Conservation (phyloP, 768 basidiomycete species). For the Tubosaeta brunneosetosa region DNA sequence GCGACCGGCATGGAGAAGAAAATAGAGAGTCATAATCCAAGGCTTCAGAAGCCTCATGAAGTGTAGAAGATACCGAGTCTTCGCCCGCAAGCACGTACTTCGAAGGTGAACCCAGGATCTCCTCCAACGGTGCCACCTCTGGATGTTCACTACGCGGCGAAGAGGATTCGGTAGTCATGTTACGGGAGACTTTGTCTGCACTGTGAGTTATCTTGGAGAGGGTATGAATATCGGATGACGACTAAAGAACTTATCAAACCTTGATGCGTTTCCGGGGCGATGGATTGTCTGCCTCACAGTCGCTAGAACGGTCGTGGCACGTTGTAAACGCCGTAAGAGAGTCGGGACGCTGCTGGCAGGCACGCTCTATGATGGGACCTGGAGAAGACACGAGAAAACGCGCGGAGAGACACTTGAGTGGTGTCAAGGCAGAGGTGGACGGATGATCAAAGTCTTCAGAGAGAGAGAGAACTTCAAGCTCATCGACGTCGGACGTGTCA, state of each 20-base stretch:
- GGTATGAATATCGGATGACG: conserved; percentile 7
- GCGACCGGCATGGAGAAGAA: conserved; percentile 13
- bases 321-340: background rate
- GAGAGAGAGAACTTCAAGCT: conserved; percentile 41
- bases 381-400: conserved; percentile 1
- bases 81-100: background rate
- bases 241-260: conserved; percentile 14
- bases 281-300: conserved; percentile 7
- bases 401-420: background rate
- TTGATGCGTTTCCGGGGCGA: conserved; percentile 39
- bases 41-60: background rate
- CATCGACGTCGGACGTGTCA: conserved; percentile 62
- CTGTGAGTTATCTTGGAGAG: conserved; percentile 18
- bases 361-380: background rate
- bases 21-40: conserved; percentile 17
- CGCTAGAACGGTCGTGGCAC: conserved; percentile 2
- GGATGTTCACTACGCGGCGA: background rate
- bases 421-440: background rate
- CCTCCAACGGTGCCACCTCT: background rate
- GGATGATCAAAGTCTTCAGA: conserved; percentile 9
- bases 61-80: background rate
- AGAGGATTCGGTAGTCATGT: background rate
- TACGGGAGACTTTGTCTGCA: background rate
- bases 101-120: background rate
- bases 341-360: background rate